Evolutionary conservation across 345 rosid genomes (phyloP).

Genomic region (Iberis pinnata): DNA sequence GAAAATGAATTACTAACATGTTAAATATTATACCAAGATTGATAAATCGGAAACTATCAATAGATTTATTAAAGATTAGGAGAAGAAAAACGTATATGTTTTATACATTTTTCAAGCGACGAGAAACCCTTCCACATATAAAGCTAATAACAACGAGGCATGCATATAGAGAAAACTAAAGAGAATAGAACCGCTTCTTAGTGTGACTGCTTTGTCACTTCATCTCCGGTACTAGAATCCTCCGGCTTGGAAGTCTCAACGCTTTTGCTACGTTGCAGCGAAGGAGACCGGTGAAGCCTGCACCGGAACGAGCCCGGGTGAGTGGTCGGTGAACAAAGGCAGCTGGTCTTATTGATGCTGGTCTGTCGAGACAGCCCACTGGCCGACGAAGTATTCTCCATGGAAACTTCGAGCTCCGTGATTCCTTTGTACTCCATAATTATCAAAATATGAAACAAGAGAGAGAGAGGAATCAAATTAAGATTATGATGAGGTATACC

Average conservation of each 20-base stretch:
- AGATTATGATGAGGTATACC: not conserved
- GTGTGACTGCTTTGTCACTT: conserved; percentile 4
- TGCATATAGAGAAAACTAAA: no score
- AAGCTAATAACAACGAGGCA: not conserved
- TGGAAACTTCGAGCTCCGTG: conserved; percentile 8
- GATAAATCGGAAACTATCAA: no score
- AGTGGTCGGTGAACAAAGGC: conserved; percentile 27
- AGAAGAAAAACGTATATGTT: no score
- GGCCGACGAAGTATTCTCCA: not conserved
- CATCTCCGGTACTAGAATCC: conserved; percentile 9
- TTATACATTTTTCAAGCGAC: not conserved
- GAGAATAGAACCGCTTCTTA: no score
- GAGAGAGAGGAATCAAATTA: not conserved
- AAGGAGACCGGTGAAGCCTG: conserved; percentile 23
- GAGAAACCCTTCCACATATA: not conserved
- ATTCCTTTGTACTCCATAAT: conserved; percentile 10
- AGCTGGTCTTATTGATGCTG: conserved; percentile 17
- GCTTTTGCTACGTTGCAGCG: conserved; percentile 22
- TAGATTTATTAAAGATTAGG: no score
- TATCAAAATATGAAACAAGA: not conserved
- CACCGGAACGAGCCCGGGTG: conserved; percentile 26
- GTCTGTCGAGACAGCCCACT: conserved; percentile 23
- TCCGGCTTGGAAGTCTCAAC: conserved; percentile 16
- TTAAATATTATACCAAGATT: no score
- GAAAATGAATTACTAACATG: no score